A percentile compares a stretch with the other conserved stretches of the same genome.
phyloP scores from a whole-genome alignment of 345 rosid genomes.

The Acer negundo region DNA sequence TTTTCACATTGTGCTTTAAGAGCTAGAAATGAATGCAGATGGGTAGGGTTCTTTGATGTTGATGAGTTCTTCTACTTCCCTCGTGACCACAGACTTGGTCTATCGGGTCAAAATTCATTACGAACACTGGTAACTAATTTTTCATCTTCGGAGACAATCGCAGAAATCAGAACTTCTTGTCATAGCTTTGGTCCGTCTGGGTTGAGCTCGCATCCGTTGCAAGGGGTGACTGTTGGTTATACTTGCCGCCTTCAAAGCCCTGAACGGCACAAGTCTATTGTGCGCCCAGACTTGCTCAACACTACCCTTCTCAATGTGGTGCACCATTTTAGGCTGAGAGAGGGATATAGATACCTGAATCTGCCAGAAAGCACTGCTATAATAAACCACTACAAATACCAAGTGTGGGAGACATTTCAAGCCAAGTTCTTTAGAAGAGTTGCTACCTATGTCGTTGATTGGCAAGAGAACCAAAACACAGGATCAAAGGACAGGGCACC shows the following conservation, averaged over 20 bases:
- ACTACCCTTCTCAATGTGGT: constrained; percentile 78
- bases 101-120: constrained; percentile 58
- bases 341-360: constrained; percentile 62
- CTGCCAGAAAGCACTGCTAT: constrained; percentile 63
- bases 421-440: constrained; percentile 92
- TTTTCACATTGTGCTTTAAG: constrained; percentile 89
- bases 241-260: constrained; percentile 84
- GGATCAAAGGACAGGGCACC: constrained; percentile 98
- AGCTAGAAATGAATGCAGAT: constrained; percentile 76
- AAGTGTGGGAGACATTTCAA: constrained; percentile 90
- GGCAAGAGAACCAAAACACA: constrained; percentile 85
- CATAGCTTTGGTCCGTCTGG: constrained; percentile 97
- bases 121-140: constrained; percentile 63
- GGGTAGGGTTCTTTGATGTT: constrained; percentile 96
- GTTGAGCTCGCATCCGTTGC: constrained; percentile 58
- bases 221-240: constrained; percentile 87
- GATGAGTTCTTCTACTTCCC: constrained; percentile 94
- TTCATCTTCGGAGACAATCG: constrained; percentile 53
- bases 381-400: constrained; percentile 95
- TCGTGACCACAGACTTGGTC: constrained; percentile 35
- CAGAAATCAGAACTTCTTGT: constrained; percentile 83
- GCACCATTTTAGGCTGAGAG: constrained; percentile 73
- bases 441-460: constrained; percentile 90
- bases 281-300: constrained; percentile 62
- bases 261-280: constrained; percentile 88